Conservation (phyloP, 2,329 filamentous ascomycete species). For the Stagonosporopsis cucurbitacearum region DNA sequence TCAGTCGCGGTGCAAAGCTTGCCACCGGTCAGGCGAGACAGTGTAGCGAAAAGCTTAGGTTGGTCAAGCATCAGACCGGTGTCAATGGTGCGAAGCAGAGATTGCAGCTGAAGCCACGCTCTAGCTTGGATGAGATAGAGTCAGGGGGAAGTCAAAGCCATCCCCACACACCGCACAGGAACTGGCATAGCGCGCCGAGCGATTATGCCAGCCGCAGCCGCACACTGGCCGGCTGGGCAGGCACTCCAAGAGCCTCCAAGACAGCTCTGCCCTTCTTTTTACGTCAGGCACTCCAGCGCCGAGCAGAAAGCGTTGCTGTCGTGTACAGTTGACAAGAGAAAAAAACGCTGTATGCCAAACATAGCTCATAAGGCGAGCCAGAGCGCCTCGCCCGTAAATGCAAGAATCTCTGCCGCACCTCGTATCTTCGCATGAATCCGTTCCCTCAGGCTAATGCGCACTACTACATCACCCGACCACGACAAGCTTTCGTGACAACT, state of each 20-base stretch:
- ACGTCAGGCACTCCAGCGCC: slow-evolving; percentile 13
- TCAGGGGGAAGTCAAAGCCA: slow-evolving; percentile 10
- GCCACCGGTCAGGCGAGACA: slow-evolving; percentile 2
- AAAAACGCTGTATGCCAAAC: neutral
- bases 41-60: slow-evolving; percentile 28
- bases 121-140: slow-evolving; percentile 16
- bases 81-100: slow-evolving; percentile 13
- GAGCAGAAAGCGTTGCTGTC: slow-evolving; percentile 4
- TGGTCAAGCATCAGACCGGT: slow-evolving; percentile 28
- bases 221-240: slow-evolving; percentile 10
- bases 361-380: neutral
- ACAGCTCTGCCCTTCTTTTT: neutral
- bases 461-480: slow-evolving; percentile 10
- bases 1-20: slow-evolving; percentile 11
- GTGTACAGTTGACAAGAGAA: slow-evolving; percentile 1
- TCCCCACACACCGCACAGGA: slow-evolving; percentile 17
- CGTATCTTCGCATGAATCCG: slow-evolving; percentile 18
- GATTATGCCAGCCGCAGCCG: slow-evolving; percentile 13
- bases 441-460: slow-evolving; percentile 11
- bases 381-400: neutral
- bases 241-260: slow-evolving; percentile 13
- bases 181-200: slow-evolving; percentile 22
- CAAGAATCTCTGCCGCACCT: slow-evolving; percentile 7
- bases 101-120: slow-evolving; percentile 19
- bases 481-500: slow-evolving; percentile 28